A percentile compares a stretch with the other conserved stretches of the same genome.
phyloP scores from a whole-genome alignment of 2,329 filamentous ascomycete genomes.

The Cercospora sesami region DNA sequence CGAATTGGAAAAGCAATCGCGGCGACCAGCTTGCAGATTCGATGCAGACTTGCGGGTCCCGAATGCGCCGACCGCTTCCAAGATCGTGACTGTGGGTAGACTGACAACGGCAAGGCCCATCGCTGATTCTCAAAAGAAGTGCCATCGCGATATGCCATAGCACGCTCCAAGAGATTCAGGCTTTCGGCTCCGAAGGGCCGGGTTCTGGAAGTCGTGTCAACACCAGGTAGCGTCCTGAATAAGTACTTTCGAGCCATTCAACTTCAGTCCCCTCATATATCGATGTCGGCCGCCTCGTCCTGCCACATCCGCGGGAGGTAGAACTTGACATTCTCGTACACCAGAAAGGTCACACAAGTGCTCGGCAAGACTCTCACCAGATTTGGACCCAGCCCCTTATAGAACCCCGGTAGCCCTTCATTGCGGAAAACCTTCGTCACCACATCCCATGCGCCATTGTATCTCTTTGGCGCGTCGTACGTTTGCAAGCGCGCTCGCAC shows the following conservation, averaged over 20 bases:
- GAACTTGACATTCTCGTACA: conserved; percentile 89
- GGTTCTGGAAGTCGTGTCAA: background rate
- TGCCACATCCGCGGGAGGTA: conserved; percentile 55
- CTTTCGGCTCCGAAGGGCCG: background rate
- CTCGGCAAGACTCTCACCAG: conserved; percentile 89
- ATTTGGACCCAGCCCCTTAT: conserved; percentile 85
- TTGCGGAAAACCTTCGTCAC: conserved; percentile 71
- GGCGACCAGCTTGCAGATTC: too few species aligned
- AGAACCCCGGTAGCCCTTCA: conserved; percentile 82
- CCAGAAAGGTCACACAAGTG: conserved; percentile 93
- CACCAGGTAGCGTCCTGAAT: background rate
- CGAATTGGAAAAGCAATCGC: too few species aligned
- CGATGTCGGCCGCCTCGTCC: conserved; percentile 10
- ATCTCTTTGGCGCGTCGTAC: conserved; percentile 74
- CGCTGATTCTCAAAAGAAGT: background rate
- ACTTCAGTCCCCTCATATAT: background rate
- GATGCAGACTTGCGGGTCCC: too few species aligned
- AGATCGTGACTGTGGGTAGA: too few species aligned
- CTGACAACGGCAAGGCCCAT: too few species aligned
- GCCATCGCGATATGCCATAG: background rate
- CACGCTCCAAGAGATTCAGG: background rate
- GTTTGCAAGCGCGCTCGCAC: conserved; percentile 85
- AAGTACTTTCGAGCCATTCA: background rate
- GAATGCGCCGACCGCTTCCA: too few species aligned
- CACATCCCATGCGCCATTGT: conserved; percentile 72